A percentile compares a stretch with the other conserved stretches of the same genome.
Conservation (phyloP, 441 rosid species). For the Euphorbia celastroides region DNA sequence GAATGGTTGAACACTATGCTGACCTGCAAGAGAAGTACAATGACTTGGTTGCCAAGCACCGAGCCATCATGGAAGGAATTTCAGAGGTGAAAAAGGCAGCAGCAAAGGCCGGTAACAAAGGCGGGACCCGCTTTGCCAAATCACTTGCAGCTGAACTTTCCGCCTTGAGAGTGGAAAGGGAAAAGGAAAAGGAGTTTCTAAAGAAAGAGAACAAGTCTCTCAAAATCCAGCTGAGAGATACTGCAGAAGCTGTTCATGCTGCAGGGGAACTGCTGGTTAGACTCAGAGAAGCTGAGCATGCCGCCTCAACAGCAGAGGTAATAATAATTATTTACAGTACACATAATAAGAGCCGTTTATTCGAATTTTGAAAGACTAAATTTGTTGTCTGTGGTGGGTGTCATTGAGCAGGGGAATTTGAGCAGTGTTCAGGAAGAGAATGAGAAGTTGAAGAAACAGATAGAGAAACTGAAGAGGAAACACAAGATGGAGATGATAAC, state of each 20-base stretch:
- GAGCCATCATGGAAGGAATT: slow-evolving; percentile 67
- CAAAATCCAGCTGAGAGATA: slow-evolving; percentile 74
- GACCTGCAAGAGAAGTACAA: slow-evolving; percentile 84
- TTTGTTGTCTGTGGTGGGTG: background rate
- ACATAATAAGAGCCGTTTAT: too few species aligned
- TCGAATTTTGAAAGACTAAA: too few species aligned
- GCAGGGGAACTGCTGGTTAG: slow-evolving; percentile 96
- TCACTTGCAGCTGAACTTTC: slow-evolving; percentile 69
- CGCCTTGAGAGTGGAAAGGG: slow-evolving; percentile 64
- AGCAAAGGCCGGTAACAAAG: slow-evolving; percentile 70
- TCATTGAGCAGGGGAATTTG: slow-evolving; percentile 49
- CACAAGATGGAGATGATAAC: slow-evolving; percentile 90
- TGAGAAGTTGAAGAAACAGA: slow-evolving; percentile 74
- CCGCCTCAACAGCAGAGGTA: slow-evolving; percentile 77
- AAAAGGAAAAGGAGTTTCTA: slow-evolving; percentile 61
- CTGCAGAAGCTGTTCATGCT: slow-evolving; percentile 96
- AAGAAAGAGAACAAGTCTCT: slow-evolving; percentile 76
- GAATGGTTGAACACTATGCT: slow-evolving; percentile 88
- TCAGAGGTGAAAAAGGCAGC: slow-evolving; percentile 87
- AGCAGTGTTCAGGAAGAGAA: slow-evolving; percentile 52
- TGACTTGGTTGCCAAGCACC: slow-evolving; percentile 60
- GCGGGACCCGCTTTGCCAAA: slow-evolving; percentile 76
- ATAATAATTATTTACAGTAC: background rate
- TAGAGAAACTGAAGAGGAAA: slow-evolving; percentile 79
- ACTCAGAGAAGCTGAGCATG: slow-evolving; percentile 84